Conservation (phyloP, 306 rosid species). For the Styphnolobium japonicum region DNA sequence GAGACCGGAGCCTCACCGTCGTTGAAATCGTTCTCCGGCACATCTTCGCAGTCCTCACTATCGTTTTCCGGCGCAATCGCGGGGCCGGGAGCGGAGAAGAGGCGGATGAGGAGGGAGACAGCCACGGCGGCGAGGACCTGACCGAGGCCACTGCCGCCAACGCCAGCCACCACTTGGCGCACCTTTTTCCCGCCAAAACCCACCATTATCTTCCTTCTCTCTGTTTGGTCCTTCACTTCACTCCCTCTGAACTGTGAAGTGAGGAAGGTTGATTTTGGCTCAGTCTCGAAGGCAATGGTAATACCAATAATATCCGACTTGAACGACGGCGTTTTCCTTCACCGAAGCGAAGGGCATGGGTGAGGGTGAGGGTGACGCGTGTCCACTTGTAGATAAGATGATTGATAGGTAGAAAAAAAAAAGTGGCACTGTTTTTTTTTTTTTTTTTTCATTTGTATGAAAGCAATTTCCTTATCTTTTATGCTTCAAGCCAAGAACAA, state of each 20-base stretch:
- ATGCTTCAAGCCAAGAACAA: too few species aligned
- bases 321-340: too few species aligned
- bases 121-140: slow-evolving; percentile 73
- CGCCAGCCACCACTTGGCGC: slow-evolving; percentile 48
- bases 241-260: neutral
- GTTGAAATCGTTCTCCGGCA: slow-evolving; percentile 23
- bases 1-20: slow-evolving; percentile 19
- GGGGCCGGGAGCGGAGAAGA: slow-evolving; percentile 72
- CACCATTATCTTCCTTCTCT: slow-evolving; percentile 37
- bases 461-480: too few species aligned
- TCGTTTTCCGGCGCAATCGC: slow-evolving; percentile 52
- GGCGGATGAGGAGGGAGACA: slow-evolving; percentile 63
- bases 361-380: too few species aligned
- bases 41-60: slow-evolving; percentile 24
- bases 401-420: too few species aligned
- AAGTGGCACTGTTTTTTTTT: too few species aligned
- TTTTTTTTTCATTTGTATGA: too few species aligned
- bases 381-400: too few species aligned
- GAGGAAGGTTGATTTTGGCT: too few species aligned
- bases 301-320: too few species aligned
- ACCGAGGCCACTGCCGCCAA: slow-evolving; percentile 66
- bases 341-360: too few species aligned
- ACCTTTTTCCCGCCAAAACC: slow-evolving; percentile 64
- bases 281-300: too few species aligned
- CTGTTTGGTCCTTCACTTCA: neutral